Evolutionary conservation across 257 asterid species (phyloP).

Genomic region (Nicotiana obtusifolia): DNA sequence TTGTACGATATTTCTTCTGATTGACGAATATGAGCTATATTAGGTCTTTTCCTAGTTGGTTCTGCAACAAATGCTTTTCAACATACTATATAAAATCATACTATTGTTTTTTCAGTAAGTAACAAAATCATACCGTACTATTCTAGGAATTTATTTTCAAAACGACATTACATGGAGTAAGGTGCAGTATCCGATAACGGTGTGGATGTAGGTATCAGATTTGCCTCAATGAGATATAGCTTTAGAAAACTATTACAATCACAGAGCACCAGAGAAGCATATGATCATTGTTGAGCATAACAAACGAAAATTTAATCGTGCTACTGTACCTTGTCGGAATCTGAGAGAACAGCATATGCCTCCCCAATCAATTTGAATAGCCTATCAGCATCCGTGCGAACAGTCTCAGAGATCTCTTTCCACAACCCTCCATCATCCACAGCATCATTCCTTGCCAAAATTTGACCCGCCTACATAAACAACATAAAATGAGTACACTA

Average conservation of each 20-base stretch:
- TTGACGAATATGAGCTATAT: background rate
- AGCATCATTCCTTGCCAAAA: constrained; percentile 56
- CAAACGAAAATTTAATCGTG: background rate
- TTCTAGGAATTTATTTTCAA: background rate
- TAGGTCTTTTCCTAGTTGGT: background rate
- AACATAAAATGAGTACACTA: constrained; percentile 1
- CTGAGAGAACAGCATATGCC: constrained; percentile 89
- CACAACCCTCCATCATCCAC: constrained; percentile 63
- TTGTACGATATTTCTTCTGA: no score
- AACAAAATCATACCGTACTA: background rate
- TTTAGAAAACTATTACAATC: no score
- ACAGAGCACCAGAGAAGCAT: background rate
- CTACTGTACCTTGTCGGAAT: constrained; percentile 60
- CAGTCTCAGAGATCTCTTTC: constrained; percentile 71
- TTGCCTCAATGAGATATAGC: no score
- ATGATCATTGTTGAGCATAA: background rate
- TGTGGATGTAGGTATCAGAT: background rate
- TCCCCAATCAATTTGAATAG: constrained; percentile 90
- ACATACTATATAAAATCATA: background rate
- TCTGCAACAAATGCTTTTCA: background rate
- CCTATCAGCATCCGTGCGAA: constrained; percentile 81
- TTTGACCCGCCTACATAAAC: constrained; percentile 69
- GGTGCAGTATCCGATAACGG: background rate
- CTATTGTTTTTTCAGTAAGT: no score
- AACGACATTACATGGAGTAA: background rate